phyloP scores from a whole-genome alignment of 768 basidiomycete species.

The Artomyces pyxidatus region DNA sequence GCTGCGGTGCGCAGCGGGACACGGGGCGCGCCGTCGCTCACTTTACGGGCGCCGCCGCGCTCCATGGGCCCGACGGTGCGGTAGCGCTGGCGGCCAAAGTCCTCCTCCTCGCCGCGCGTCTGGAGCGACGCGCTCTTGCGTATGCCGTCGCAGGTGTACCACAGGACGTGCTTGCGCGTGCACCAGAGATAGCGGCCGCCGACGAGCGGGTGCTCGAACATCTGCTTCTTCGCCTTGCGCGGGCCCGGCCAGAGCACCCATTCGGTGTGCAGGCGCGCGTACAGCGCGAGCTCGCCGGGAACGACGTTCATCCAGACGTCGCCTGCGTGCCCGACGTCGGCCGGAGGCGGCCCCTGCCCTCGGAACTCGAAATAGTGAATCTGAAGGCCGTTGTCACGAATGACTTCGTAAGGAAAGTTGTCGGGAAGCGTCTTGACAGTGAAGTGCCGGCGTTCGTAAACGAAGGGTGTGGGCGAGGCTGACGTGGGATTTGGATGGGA shows the following conservation, averaged over 20 bases:
- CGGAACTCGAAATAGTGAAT: slow-evolving; percentile 22
- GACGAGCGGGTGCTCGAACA: slow-evolving; percentile 18
- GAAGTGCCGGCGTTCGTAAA: slow-evolving; percentile 16
- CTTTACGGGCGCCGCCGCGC: slow-evolving; percentile 13
- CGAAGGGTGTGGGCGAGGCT: slow-evolving; percentile 9
- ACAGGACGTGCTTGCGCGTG: slow-evolving; percentile 16
- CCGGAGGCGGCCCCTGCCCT: slow-evolving; percentile 19
- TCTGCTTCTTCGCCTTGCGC: slow-evolving; percentile 17
- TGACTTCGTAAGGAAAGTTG: slow-evolving; percentile 15
- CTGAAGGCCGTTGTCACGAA: slow-evolving; percentile 16
- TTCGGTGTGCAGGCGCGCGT: slow-evolving; percentile 12
- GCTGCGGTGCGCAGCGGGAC: slow-evolving; percentile 16
- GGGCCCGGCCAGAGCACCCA: slow-evolving; percentile 18
- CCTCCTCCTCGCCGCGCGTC: slow-evolving; percentile 17
- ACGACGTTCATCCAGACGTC: slow-evolving; percentile 21
- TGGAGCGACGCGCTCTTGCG: slow-evolving; percentile 18
- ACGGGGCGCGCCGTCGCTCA: slow-evolving; percentile 7
- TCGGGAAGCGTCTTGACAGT: slow-evolving; percentile 15
- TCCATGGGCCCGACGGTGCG: slow-evolving; percentile 17
- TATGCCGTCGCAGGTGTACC: slow-evolving; percentile 18
- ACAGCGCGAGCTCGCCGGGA: slow-evolving; percentile 12
- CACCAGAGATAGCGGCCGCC: slow-evolving; percentile 18
- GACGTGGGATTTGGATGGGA: slow-evolving; percentile 16
- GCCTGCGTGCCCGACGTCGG: slow-evolving; percentile 19
- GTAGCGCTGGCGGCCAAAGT: slow-evolving; percentile 15